Conservation (phyloP, 352 stramenopile genomes). For the Pythium angustatum region DNA sequence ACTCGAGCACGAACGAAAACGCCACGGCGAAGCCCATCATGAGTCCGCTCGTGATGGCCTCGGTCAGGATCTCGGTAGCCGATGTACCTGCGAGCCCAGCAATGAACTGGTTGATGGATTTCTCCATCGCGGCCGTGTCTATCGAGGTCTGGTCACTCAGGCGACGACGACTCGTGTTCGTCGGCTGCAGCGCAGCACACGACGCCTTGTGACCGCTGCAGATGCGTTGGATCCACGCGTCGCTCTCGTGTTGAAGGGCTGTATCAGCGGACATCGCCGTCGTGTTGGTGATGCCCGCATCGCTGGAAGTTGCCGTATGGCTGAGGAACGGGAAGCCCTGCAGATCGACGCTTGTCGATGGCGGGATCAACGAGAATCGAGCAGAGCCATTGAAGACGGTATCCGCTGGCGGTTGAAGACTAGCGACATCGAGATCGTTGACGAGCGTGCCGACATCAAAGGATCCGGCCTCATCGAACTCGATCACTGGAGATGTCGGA, state of each 20-base stretch:
- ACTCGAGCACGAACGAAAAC: too few relatives aligned
- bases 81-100: too few relatives aligned
- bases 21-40: too few relatives aligned
- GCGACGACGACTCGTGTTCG: too few relatives aligned
- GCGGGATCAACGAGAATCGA: slow-evolving; percentile 1
- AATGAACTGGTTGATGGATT: too few relatives aligned
- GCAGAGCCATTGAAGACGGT: background rate
- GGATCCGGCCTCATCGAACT: background rate
- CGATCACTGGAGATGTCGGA: background rate
- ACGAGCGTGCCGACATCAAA: slow-evolving; percentile 2
- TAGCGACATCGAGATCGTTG: too few relatives aligned
- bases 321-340: slow-evolving; percentile 12
- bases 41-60: too few relatives aligned
- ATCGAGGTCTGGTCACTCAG: too few relatives aligned
- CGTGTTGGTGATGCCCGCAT: background rate
- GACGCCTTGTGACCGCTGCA: slow-evolving; percentile 1
- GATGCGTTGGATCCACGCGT: background rate
- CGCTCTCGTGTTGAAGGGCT: background rate
- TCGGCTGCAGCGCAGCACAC: background rate
- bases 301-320: background rate
- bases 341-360: background rate
- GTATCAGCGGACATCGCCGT: background rate
- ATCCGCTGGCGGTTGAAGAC: too few relatives aligned
- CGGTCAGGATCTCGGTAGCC: too few relatives aligned
- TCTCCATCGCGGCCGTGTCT: too few relatives aligned